Evolutionary conservation across 2,329 filamentous ascomycete genomes (phyloP), one percentile per base, ranked within the genome.

Genomic region (Penicillium sp.): DNA sequence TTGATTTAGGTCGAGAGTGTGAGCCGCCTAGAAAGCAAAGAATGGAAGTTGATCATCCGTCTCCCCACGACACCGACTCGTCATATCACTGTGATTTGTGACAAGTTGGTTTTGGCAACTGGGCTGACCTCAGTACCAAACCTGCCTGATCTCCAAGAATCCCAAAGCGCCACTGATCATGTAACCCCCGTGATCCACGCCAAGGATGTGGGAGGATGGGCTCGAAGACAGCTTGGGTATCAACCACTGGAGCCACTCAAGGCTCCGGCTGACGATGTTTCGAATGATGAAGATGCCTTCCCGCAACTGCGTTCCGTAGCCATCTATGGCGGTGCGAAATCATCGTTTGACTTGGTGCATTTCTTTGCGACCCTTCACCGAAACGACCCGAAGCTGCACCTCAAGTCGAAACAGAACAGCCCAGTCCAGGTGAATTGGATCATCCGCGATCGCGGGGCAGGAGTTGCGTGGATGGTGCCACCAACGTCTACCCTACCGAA

Each of bases 61-160:
- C 29, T 50, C n/a, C 44, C 41, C 9, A 53, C 53, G 8, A 14
- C 11, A 21, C 14, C 52, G 1, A 13, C 24, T 3, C 49, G 16
- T 3, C 11, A 27, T 1, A 34, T 58, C 3, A 57, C 45, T 0
- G 34, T 67, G 6, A 48, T 63, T 7, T 68, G 65, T 39, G 65
- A 69, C 32, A 69, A 68, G 29, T 53, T 69, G 13, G 60, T 68
- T 6, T 22, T 69, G 5, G 66, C 67, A 8, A 66, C 65, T 0
- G 66, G 67, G 6, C 45, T 69, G 6, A 67, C 63, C 4, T 67
- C 66, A 0, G 52, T 64, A 21, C 66, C 66, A 9, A 64, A 63
- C 32, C 22, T 59, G 3, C 67, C 67, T 0, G 31, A 49, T 1
- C 50, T 60, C 1, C 43, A 49, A 8, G 32, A 14, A 1, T 18